These are phyloP conservation scores for Stagonosporopsis cucurbitacearum DNA, from an alignment of 2,329 filamentous ascomycete genomes.

Conservation along the genomic window DNA sequence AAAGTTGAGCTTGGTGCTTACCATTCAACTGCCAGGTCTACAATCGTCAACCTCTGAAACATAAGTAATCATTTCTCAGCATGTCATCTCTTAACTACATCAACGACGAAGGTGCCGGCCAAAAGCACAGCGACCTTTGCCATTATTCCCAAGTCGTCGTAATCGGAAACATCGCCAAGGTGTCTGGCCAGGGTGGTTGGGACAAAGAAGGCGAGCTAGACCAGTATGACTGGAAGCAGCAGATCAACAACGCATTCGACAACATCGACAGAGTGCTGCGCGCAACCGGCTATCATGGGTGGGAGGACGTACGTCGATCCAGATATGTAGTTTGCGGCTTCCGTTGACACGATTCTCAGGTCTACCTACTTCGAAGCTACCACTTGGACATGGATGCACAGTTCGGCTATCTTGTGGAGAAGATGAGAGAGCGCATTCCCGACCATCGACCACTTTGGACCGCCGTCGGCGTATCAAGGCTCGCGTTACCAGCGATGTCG, in stretches of 20 bases:
- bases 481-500: background rate
- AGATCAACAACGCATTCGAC: background rate
- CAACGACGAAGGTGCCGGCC: constrained; percentile 1
- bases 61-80: background rate
- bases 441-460: constrained; percentile 2
- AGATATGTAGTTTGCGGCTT: background rate
- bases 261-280: constrained; percentile 1
- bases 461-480: background rate
- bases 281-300: constrained; percentile 1
- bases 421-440: constrained; percentile 1
- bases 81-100: constrained; percentile 2
- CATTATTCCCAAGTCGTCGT: constrained; percentile 6
- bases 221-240: background rate
- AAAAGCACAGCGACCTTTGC: background rate
- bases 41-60: background rate
- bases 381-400: background rate
- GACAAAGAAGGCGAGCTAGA: background rate
- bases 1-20: too few species aligned
- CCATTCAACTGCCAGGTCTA: too few species aligned
- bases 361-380: constrained; percentile 1
- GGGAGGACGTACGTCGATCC: background rate
- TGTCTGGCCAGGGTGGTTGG: constrained; percentile 9
- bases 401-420: background rate
- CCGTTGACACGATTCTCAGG: background rate
- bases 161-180: constrained; percentile 1